phyloP scores from a whole-genome alignment of 106 monocot species.

The Acorus calamus region DNA sequence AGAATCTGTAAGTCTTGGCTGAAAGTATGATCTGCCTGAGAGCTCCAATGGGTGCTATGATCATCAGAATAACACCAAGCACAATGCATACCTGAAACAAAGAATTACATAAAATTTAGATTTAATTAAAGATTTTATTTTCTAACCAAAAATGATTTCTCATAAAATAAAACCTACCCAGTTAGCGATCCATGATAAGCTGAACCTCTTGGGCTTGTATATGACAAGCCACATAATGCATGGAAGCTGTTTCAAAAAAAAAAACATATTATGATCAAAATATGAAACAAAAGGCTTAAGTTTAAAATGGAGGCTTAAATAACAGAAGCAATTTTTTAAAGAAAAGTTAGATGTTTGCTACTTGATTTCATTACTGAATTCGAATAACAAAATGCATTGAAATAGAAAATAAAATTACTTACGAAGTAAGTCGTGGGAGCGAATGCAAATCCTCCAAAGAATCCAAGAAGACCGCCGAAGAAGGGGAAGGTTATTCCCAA shows the following conservation, averaged over 20 bases:
- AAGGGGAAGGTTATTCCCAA: conserved; percentile 40
- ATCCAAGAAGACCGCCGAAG: conserved; percentile 16
- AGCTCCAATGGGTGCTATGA: conserved; percentile 16
- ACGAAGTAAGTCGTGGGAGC: conserved; percentile 57
- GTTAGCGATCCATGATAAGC: conserved; percentile 55
- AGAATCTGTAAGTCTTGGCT: conserved; percentile 24
- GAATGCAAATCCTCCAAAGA: conserved; percentile 46
- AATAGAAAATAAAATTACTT: conserved; percentile 1
- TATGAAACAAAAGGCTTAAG: no score
- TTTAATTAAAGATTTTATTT: neutral
- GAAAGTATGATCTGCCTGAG: conserved; percentile 14
- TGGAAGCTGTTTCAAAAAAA: conserved; percentile 33
- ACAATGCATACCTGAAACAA: conserved; percentile 22
- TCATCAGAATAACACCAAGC: conserved; percentile 18
- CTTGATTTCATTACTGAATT: no score
- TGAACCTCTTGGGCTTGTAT: conserved; percentile 52
- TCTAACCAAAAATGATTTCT: neutral
- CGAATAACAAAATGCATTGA: neutral
- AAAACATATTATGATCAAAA: neutral
- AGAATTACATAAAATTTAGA: neutral
- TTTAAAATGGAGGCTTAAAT: no score
- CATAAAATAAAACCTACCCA: conserved; percentile 31
- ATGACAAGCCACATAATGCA: conserved; percentile 70
- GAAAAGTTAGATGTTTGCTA: no score
- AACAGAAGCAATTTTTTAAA: no score